phyloP scores from a whole-genome alignment of 345 rosid genomes.

The Heritiera littoralis region DNA sequence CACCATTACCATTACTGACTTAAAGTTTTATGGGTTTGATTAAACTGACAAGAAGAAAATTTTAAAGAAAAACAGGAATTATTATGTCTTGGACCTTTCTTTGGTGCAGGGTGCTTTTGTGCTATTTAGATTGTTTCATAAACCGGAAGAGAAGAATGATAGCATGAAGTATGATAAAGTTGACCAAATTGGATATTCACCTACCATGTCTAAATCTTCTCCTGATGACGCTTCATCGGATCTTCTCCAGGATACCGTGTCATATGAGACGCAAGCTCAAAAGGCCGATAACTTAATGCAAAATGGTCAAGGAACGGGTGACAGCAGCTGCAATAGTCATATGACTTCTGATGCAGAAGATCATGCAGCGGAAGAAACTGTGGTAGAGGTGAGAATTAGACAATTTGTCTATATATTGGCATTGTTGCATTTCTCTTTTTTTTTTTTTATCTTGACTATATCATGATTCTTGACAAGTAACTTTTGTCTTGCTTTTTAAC shows the following conservation, averaged over 20 bases:
- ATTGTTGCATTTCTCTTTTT: not conserved
- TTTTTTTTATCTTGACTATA: not conserved
- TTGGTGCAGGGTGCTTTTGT: slow-evolving; percentile 63
- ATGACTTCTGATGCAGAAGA: slow-evolving; percentile 57
- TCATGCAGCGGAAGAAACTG: slow-evolving; percentile 38
- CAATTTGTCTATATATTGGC: not conserved
- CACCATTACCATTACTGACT: not conserved
- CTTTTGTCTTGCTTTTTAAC: slow-evolving; percentile 18
- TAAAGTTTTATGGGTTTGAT: not conserved
- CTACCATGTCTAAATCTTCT: slow-evolving; percentile 52
- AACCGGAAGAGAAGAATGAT: slow-evolving; percentile 55
- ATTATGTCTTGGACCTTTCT: slow-evolving; percentile 3
- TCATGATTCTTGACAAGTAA: slow-evolving; percentile 6
- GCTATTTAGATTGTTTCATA: slow-evolving; percentile 81
- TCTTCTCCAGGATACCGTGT: slow-evolving; percentile 53
- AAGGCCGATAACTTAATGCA: slow-evolving; percentile 35
- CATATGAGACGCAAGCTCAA: slow-evolving; percentile 27
- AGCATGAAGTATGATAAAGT: slow-evolving; percentile 48
- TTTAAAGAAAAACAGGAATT: not conserved
- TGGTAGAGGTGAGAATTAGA: slow-evolving; percentile 42
- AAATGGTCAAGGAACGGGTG: slow-evolving; percentile 32
- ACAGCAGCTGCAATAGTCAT: slow-evolving; percentile 50
- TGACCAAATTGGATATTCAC: slow-evolving; percentile 54
- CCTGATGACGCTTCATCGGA: slow-evolving; percentile 69
- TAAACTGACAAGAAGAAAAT: not conserved